These are phyloP conservation scores for Starmerella roubikii DNA, from an alignment of 805 yeast genomes.

Conservation along the genomic window DNA sequence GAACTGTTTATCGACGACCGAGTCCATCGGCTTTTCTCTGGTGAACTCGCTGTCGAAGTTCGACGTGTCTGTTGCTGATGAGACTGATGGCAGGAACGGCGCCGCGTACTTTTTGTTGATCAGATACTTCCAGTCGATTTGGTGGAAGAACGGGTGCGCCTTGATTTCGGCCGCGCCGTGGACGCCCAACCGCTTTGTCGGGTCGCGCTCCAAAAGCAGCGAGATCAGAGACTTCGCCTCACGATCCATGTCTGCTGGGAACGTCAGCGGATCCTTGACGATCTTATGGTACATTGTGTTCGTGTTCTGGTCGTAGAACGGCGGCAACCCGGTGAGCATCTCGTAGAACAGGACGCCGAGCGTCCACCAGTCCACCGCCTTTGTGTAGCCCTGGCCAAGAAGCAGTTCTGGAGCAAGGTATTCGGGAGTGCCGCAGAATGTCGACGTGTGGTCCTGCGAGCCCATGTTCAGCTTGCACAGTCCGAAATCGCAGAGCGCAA, in stretches of 20 bases:
- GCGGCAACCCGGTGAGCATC: conserved; percentile 95
- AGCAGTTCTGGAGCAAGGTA: conserved; percentile 90
- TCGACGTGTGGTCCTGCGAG: conserved; percentile 67
- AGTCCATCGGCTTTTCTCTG: conserved; percentile 81
- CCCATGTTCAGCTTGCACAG: conserved; percentile 91
- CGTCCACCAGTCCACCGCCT: conserved; percentile 98
- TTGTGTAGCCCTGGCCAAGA: conserved; percentile 84
- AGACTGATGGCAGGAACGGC: conserved; percentile 87
- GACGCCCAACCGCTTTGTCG: conserved; percentile 58
- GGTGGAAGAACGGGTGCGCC: conserved; percentile 70
- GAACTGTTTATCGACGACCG: conserved; percentile 71
- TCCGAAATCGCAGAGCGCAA: conserved; percentile 95
- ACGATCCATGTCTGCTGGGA: conserved; percentile 76
- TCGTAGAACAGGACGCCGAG: conserved; percentile 85
- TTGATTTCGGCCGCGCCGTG: conserved; percentile 78
- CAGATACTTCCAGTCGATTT: conserved; percentile 79
- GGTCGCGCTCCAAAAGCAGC: conserved; percentile 72
- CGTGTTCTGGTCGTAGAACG: conserved; percentile 89
- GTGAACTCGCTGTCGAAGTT: conserved; percentile 85
- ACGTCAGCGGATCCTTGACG: conserved; percentile 71
- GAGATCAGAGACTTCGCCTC: conserved; percentile 72
- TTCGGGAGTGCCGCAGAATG: conserved; percentile 98
- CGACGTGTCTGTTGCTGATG: conserved; percentile 73
- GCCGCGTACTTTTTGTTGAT: conserved; percentile 81
- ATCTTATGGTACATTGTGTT: conserved; percentile 90